Percentiles rank a stretch among this genome's conserved stretches.
These are phyloP conservation scores for Pseudocercospora crystallina DNA, from an alignment of 2,329 filamentous ascomycete genomes.

Conservation along the genomic window DNA sequence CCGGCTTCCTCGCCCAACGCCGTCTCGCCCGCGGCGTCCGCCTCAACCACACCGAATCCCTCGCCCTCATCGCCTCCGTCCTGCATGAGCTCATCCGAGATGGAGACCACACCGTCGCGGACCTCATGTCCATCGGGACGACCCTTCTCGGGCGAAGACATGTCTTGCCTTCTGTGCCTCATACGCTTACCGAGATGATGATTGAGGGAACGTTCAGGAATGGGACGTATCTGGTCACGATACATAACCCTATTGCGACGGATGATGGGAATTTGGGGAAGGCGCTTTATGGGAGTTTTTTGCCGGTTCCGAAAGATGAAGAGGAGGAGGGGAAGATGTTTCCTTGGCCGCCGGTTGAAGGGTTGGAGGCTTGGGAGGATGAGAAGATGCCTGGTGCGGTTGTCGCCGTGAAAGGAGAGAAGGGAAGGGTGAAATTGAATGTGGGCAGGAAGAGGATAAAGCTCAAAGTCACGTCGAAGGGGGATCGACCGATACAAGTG, in stretches of 20 bases:
- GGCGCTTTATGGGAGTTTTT: slow-evolving; percentile 86
- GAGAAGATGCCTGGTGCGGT: slow-evolving; percentile 77
- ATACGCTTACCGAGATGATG: slow-evolving; percentile 79
- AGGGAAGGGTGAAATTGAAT: slow-evolving; percentile 67
- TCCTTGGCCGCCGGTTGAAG: slow-evolving; percentile 53
- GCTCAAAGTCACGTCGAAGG: slow-evolving; percentile 78
- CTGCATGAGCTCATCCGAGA: slow-evolving; percentile 96
- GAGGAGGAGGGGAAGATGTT: slow-evolving; percentile 45
- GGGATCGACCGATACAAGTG: slow-evolving; percentile 85
- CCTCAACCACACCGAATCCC: slow-evolving; percentile 87
- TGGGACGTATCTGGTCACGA: slow-evolving; percentile 91
- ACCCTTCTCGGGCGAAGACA: slow-evolving; percentile 93
- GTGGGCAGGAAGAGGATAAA: slow-evolving; percentile 70
- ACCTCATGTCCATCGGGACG: slow-evolving; percentile 87
- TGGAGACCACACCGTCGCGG: slow-evolving; percentile 86
- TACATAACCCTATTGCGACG: slow-evolving; percentile 85
- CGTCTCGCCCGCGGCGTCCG: slow-evolving; percentile 83
- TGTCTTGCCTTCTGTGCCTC: slow-evolving; percentile 78
- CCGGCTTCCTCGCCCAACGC: slow-evolving; percentile 82
- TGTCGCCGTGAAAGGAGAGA: slow-evolving; percentile 65
- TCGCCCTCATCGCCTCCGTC: slow-evolving; percentile 79
- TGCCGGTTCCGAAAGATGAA: slow-evolving; percentile 67
- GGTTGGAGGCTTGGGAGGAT: slow-evolving; percentile 61
- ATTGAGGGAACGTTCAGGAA: slow-evolving; percentile 91
- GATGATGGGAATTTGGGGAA: slow-evolving; percentile 82